Evolutionary conservation across 805 yeast species (phyloP).

Genomic region (Ogataea nakhonphanomensis): DNA sequence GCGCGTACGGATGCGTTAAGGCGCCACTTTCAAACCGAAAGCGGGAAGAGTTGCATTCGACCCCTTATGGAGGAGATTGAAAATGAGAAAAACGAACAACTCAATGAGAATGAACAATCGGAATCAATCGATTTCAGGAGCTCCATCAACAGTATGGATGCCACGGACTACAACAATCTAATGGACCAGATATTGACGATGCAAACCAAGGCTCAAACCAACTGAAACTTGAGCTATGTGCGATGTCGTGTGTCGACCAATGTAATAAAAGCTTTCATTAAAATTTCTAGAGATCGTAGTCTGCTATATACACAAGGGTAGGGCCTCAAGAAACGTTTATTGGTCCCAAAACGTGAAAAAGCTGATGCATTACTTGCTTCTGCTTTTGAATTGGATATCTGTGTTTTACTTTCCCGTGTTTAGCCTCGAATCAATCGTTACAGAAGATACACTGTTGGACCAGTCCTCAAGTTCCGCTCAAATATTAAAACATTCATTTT

Average conservation of each 20-base stretch:
- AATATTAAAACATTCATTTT: slow-evolving; percentile 1
- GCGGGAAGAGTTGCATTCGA: slow-evolving; percentile 68
- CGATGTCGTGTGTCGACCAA: slow-evolving; percentile 17
- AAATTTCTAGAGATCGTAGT: neutral
- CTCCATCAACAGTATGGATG: slow-evolving; percentile 1
- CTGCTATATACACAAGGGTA: neutral
- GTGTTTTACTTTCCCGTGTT: neutral
- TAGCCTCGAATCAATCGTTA: neutral
- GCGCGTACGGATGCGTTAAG: slow-evolving; percentile 79
- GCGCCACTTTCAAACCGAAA: slow-evolving; percentile 76
- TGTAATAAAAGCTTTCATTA: slow-evolving; percentile 14
- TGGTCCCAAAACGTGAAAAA: neutral
- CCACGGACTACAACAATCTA: slow-evolving; percentile 17
- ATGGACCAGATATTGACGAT: slow-evolving; percentile 22
- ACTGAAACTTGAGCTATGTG: neutral
- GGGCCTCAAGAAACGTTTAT: neutral
- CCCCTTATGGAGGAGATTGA: slow-evolving; percentile 61
- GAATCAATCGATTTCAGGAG: neutral
- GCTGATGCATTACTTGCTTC: slow-evolving; percentile 9
- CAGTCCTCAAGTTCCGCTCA: slow-evolving; percentile 1
- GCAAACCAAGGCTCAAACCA: slow-evolving; percentile 3
- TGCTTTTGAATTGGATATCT: neutral
- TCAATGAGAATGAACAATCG: neutral
- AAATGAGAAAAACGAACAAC: slow-evolving; percentile 15
- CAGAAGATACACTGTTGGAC: slow-evolving; percentile 1